Evolutionary conservation across 2,329 filamentous ascomycete genomes (phyloP), one percentile per base, ranked within the genome.

Genomic region (Capronia coronata): DNA sequence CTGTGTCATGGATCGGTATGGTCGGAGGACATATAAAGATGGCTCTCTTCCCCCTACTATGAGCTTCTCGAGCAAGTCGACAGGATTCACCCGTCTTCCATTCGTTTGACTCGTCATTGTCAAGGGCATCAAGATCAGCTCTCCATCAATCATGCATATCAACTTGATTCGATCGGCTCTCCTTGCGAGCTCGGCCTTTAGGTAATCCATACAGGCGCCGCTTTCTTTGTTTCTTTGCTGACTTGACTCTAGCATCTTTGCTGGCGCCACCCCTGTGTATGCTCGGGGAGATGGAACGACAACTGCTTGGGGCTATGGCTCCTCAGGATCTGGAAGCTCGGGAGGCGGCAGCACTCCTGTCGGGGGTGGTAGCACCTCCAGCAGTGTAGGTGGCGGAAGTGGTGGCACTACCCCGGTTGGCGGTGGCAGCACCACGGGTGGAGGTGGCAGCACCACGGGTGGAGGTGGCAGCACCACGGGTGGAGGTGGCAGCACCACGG

Each of bases 261-360:
- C 38, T 25, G 38, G 9, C 9, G 38, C 19, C 13, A 41, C 23
- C n/a, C 38, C 38, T 11, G 19, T 41, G 13, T 21, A 25, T 25
- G 8, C 38, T 23, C 38, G 38, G 6, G 38, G 38, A 41, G 38
- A 41, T 16, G 38, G 38, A 25, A 41, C 38, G 8, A 41, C 38
- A 22, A 25, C 38, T 25, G 38, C 13, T 21, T 25, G 38, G 38
- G 38, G 19, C 13, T 41, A 41, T 25, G 38, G 22, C 19, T 23
- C 35, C 14, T 13, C 9, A n/a, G 30, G 30, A 8, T 34, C 34
- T 8, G 34, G 34, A 37, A 13, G 34, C 34, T 37, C 34, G 7
- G 38, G 19, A n/a, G n/a, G 38, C 25, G 38, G 38, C 21, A 41
- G 19, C 22, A 41, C 38, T 2, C 21, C 38, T 25, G 38, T 41